Percentiles rank a stretch among this genome's conserved stretches.
phyloP scores from a whole-genome alignment of 495 filamentous ascomycete genomes.

The Achaetomiella virescens region DNA sequence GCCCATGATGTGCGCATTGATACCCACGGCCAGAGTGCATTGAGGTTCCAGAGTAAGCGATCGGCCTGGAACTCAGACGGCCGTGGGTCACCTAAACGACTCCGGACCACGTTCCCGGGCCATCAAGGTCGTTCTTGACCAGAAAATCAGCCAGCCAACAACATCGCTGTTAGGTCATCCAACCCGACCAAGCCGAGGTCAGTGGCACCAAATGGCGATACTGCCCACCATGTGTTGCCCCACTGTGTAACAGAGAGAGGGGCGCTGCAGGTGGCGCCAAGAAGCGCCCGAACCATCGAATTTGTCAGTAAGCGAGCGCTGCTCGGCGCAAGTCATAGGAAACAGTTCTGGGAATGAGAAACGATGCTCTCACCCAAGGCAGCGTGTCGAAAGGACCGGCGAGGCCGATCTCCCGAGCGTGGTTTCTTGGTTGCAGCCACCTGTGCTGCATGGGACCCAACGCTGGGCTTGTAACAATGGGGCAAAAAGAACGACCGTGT shows the following conservation, averaged over 20 bases:
- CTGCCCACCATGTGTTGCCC: not conserved
- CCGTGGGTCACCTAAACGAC: not conserved
- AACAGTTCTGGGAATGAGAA: too few species aligned
- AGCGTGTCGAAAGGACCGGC: too few species aligned
- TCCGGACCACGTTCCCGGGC: not conserved
- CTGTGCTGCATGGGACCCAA: too few species aligned
- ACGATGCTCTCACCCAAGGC: too few species aligned
- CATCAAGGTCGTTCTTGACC: constrained; percentile 1
- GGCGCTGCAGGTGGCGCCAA: not conserved
- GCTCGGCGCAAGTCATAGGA: not conserved
- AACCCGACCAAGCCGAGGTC: not conserved
- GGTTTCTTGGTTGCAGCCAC: too few species aligned
- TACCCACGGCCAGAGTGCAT: not conserved
- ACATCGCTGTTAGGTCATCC: not conserved
- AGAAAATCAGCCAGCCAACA: not conserved
- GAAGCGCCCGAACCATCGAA: not conserved
- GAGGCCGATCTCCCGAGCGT: too few species aligned
- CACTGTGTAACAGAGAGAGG: not conserved
- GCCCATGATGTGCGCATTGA: too few species aligned
- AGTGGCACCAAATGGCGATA: not conserved
- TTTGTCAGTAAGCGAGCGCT: not conserved
- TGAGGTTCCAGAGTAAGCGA: constrained; percentile 7
- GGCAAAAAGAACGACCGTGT: not conserved
- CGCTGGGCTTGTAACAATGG: too few species aligned
- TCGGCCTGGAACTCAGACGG: constrained; percentile 6